A percentile compares a stretch with the other conserved stretches of the same genome.
Conservation (phyloP, 306 rosid species). For the Cyclanthera cordifolia region DNA sequence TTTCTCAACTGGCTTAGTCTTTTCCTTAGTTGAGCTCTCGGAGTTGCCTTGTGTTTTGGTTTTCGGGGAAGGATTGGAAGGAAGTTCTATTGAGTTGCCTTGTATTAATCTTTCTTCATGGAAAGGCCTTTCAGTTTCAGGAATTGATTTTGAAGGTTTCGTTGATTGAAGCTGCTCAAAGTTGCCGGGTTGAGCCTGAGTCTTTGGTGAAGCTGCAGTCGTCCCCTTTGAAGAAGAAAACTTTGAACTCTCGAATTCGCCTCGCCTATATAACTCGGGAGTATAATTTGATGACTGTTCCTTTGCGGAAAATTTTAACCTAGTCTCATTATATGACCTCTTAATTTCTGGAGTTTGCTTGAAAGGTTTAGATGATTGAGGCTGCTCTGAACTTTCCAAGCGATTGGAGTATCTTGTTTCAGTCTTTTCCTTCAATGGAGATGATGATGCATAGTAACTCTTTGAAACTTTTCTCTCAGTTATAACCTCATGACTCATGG, state of each 20-base stretch:
- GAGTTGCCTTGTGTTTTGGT: slow-evolving; percentile 20
- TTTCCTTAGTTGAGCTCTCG: slow-evolving; percentile 25
- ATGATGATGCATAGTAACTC: slow-evolving; percentile 25
- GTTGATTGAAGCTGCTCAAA: slow-evolving; percentile 21
- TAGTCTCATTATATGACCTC: slow-evolving; percentile 24
- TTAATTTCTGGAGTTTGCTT: slow-evolving; percentile 24
- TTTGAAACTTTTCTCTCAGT: slow-evolving; percentile 41
- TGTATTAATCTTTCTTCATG: slow-evolving; percentile 20
- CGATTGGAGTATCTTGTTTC: slow-evolving; percentile 27
- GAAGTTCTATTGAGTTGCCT: slow-evolving; percentile 19
- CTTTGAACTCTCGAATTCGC: slow-evolving; percentile 24
- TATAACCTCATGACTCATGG: slow-evolving; percentile 23
- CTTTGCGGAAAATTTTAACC: slow-evolving; percentile 18
- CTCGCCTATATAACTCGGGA: slow-evolving; percentile 17
- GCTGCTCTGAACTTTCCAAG: slow-evolving; percentile 7
- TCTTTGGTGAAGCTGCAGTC: slow-evolving; percentile 21
- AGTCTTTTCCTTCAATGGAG: slow-evolving; percentile 19
- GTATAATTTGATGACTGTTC: slow-evolving; percentile 17
- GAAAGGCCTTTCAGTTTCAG: slow-evolving; percentile 24
- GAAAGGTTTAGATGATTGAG: slow-evolving; percentile 19
- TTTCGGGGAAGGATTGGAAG: slow-evolving; percentile 18
- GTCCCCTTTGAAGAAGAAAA: slow-evolving; percentile 16
- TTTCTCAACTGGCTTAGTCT: slow-evolving; percentile 30
- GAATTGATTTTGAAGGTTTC: slow-evolving; percentile 20
- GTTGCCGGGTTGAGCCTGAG: slow-evolving; percentile 21